Evolutionary conservation across 495 filamentous ascomycete genomes (phyloP).

Genomic region (Penicillium cosmopolitanum): DNA sequence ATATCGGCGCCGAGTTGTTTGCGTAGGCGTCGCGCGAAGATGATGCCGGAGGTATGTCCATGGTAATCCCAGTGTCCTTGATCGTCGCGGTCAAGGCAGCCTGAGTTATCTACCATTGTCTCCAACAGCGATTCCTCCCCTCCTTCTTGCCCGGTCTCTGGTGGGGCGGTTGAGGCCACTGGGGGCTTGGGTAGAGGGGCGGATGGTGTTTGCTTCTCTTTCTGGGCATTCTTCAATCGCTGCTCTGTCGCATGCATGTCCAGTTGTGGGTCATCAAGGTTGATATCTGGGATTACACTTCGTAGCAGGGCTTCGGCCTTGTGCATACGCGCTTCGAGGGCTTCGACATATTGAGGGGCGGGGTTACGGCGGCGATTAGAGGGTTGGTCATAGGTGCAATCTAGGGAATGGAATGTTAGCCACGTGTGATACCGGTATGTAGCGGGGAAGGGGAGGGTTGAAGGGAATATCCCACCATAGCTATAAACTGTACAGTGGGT

Average conservation of each 20-base stretch:
- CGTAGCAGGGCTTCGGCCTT: slow-evolving; percentile 81
- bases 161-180: slow-evolving; percentile 11
- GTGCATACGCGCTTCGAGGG: slow-evolving; percentile 80
- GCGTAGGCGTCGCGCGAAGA: slow-evolving; percentile 82
- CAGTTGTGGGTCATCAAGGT: slow-evolving; percentile 80
- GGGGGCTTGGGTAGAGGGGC: slow-evolving; percentile 1
- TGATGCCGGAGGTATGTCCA: slow-evolving; percentile 87
- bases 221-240: slow-evolving; percentile 33
- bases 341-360: slow-evolving; percentile 92
- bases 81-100: slow-evolving; percentile 89
- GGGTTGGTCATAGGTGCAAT: slow-evolving; percentile 97
- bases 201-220: slow-evolving; percentile 28
- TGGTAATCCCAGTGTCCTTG: slow-evolving; percentile 93
- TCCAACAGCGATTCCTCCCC: slow-evolving; percentile 80
- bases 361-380: slow-evolving; percentile 95
- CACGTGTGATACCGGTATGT: slow-evolving; percentile 10
- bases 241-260: slow-evolving; percentile 67
- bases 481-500: slow-evolving; percentile 98
- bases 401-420: slow-evolving; percentile 53
- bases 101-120: slow-evolving; percentile 93
- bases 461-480: slow-evolving; percentile 61
- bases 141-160: slow-evolving; percentile 29
- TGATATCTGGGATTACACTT: slow-evolving; percentile 80
- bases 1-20: slow-evolving; percentile 75
- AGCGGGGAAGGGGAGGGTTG: not conserved